Evolutionary conservation across 192 early-diverging fungal genomes (phyloP), one percentile per base, ranked within the genome.

Genomic region (Rhizoclosmatium globosum): DNA sequence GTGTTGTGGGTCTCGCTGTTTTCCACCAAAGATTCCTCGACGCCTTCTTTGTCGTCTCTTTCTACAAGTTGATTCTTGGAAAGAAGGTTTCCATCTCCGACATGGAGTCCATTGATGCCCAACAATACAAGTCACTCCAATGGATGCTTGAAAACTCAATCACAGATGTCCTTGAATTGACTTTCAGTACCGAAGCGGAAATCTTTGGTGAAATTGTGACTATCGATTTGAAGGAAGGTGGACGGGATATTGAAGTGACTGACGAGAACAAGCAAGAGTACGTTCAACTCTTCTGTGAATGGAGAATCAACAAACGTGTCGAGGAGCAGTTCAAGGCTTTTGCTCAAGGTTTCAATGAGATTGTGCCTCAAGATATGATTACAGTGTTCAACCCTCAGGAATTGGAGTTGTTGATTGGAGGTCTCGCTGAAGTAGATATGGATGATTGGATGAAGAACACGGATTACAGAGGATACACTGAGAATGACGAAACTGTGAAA

Each of bases 371-470:
- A 79, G 97, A 99, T 21, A 85, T 98, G 64, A 92, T 99, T 62
- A 90, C 92, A 46, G 96, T 99, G 41, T 99, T 99, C 89, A 97
- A 99, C 76, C 97, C 98, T 82, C 93, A 95, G 71, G 97, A 99
- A 88, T 87, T 99, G 64, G 97, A 99, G 93, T 86, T 99, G 58
- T 88, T 99, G 42, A 97, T 99, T 86, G 96, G 97, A 38, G 97
- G 97, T 70, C 92, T 99, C 77, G 93, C 93, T 44, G 96, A 99
- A 72, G 95, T 99, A 72, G 96, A 99, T 85, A 87, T 97, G 4
- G 96, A 97, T 56, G 97, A 99, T 86, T 99, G 97, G 97, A 96
- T 95, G 89, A 99, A 98, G 86, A 90, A 98, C 79, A 99, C 96
- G 1, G 96, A 99, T 82, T 99, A 99, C 78, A 85, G 97, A 73